A percentile compares a stretch with the other conserved stretches of the same genome.
Conservation (phyloP, 345 rosid genomes). For the Acer saccharum region DNA sequence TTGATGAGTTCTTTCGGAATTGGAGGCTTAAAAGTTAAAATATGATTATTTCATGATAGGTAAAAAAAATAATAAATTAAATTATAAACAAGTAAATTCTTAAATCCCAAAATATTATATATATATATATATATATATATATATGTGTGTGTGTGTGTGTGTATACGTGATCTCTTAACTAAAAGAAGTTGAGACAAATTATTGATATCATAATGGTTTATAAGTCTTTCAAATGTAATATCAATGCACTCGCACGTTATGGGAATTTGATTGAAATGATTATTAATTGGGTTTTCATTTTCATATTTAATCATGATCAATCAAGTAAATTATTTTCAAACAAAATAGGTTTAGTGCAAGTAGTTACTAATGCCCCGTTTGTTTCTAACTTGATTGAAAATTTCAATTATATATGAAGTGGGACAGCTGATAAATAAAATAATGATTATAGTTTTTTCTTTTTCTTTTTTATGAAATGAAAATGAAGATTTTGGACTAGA, state of each 20-base stretch:
- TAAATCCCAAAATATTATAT: constrained; percentile 1
- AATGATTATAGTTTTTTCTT: not conserved
- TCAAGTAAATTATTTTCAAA: not conserved
- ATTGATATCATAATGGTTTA: not conserved
- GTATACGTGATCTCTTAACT: not conserved
- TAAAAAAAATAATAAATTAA: too few species aligned
- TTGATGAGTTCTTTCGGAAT: too few species aligned
- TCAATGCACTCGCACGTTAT: not conserved
- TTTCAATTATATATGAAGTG: not conserved
- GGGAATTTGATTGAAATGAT: constrained; percentile 4
- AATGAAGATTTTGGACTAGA: not conserved
- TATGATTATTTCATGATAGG: too few species aligned
- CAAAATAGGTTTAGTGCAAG: not conserved
- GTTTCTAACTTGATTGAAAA: not conserved
- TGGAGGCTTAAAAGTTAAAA: too few species aligned
- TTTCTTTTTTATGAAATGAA: not conserved
- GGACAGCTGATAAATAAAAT: not conserved
- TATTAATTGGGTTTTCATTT: not conserved
- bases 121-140: constrained; percentile 3
- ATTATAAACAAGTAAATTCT: too few species aligned
- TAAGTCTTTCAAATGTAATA: not conserved
- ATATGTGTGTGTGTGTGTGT: constrained; percentile 22
- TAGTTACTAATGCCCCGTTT: not conserved
- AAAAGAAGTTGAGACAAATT: not conserved
- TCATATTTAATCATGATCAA: not conserved